Conservation (phyloP, 2,329 filamentous ascomycete species). For the Cercospora citrullina region DNA sequence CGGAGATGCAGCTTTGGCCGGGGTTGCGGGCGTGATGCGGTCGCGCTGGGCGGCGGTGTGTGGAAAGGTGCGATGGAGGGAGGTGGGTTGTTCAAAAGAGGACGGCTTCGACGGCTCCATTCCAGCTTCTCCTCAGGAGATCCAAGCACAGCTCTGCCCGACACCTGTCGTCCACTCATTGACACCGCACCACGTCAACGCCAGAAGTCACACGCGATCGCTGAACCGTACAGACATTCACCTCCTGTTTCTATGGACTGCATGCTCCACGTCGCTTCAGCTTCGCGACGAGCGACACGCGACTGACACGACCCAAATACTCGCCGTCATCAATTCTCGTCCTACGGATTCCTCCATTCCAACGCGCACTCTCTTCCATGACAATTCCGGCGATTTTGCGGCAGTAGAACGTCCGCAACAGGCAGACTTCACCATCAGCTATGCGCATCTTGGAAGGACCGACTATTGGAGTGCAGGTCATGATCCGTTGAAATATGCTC, state of each 20-base stretch:
- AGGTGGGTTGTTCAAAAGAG: conserved; percentile 8
- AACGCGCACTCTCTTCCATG: not conserved
- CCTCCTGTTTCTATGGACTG: not conserved
- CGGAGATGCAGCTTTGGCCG: conserved; percentile 10
- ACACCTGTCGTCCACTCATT: not conserved
- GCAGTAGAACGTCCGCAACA: not conserved
- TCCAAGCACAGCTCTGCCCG: not conserved
- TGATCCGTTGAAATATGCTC: not conserved
- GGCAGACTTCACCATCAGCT: not conserved
- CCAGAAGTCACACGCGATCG: not conserved
- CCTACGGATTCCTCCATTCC: not conserved
- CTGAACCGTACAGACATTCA: not conserved
- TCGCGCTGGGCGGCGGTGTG: conserved; percentile 8
- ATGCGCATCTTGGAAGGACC: not conserved
- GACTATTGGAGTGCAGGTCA: not conserved
- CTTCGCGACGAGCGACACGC: not conserved
- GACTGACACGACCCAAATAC: not conserved
- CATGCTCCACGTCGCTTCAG: not conserved
- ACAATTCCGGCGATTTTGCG: not conserved
- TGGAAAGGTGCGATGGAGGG: conserved; percentile 2
- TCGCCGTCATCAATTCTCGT: not conserved
- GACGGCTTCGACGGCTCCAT: not conserved
- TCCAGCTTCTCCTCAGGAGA: not conserved
- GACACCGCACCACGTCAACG: not conserved
- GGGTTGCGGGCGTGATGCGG: conserved; percentile 13